Conservation (phyloP, 2,329 filamentous ascomycete genomes). For the Ophiosphaerella korrae region DNA sequence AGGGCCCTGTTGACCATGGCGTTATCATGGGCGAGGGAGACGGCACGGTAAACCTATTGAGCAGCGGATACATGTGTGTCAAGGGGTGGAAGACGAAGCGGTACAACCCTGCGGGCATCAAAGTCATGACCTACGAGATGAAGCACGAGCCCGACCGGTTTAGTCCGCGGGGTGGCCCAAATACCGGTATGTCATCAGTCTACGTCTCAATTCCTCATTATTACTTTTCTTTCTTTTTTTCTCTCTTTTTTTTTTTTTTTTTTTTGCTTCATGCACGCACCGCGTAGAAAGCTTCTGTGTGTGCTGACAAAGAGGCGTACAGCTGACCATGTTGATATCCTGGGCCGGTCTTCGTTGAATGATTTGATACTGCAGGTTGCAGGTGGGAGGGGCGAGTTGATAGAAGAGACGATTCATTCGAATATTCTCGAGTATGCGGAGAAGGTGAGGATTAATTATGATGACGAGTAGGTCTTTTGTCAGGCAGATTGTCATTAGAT, state of each 20-base stretch:
- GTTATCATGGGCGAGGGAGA: constrained; percentile 97
- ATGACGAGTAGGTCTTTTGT: constrained; percentile 14
- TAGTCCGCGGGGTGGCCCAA: constrained; percentile 74
- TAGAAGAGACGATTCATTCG: constrained; percentile 77
- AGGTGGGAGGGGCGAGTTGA: constrained; percentile 79
- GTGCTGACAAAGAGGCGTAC: constrained; percentile 7
- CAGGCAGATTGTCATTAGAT: too few species aligned
- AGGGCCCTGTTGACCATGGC: constrained; percentile 70
- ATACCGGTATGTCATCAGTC: constrained; percentile 57
- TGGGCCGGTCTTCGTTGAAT: constrained; percentile 86
- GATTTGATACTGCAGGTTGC: constrained; percentile 87
- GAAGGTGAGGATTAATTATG: constrained; percentile 10
- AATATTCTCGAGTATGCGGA: constrained; percentile 82
- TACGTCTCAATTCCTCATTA: not conserved
- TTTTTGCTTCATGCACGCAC: too few species aligned
- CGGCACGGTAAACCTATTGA: constrained; percentile 92
- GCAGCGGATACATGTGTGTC: constrained; percentile 94
- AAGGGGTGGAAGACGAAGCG: constrained; percentile 92
- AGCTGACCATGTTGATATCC: constrained; percentile 95
- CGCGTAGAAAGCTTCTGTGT: too few species aligned
- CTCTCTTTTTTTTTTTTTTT: too few species aligned
- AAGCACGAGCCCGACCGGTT: constrained; percentile 93
- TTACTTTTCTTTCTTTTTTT: too few species aligned
- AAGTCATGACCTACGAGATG: constrained; percentile 92
- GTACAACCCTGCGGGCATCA: constrained; percentile 84